A percentile compares a stretch with the other conserved stretches of the same genome.
Conservation (phyloP, 352 stramenopile species). For the Globisporangium cederbergense region DNA sequence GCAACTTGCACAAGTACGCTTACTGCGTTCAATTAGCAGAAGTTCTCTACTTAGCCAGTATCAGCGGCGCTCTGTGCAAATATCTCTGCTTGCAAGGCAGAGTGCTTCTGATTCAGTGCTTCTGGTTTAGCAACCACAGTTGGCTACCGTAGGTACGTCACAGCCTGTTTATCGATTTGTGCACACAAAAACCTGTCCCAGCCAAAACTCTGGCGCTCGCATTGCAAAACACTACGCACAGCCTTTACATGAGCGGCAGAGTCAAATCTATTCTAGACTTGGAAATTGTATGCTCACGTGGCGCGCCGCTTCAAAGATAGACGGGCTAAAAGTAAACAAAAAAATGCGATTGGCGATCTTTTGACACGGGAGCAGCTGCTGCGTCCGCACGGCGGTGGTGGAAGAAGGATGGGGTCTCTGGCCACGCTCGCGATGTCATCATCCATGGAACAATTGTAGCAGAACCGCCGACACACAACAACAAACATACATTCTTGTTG, state of each 20-base stretch:
- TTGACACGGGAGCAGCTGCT: slow-evolving; percentile 10
- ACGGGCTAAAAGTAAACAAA: background rate
- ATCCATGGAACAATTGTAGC: slow-evolving; percentile 10
- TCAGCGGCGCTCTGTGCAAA: too few species aligned
- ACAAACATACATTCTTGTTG: background rate
- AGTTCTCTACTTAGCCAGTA: too few species aligned
- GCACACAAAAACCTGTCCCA: too few species aligned
- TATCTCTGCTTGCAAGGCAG: too few species aligned
- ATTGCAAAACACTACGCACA: background rate
- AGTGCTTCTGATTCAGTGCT: too few species aligned
- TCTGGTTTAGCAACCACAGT: too few species aligned
- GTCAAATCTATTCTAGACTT: slow-evolving; percentile 4
- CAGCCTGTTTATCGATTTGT: too few species aligned
- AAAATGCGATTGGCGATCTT: slow-evolving; percentile 1
- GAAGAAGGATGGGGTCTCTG: background rate
- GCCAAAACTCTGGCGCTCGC: too few species aligned
- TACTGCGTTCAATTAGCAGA: too few species aligned
- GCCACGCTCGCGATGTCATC: slow-evolving; percentile 8
- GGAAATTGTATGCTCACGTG: slow-evolving; percentile 1
- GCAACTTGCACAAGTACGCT: too few species aligned
- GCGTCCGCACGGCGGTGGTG: background rate
- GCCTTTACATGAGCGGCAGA: background rate
- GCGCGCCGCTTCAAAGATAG: background rate
- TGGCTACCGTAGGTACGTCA: too few species aligned
- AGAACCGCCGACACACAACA: background rate